Base-by-base conservation (phyloP, 345 rosid species). In the Dipteronia sinensis region DNA sequence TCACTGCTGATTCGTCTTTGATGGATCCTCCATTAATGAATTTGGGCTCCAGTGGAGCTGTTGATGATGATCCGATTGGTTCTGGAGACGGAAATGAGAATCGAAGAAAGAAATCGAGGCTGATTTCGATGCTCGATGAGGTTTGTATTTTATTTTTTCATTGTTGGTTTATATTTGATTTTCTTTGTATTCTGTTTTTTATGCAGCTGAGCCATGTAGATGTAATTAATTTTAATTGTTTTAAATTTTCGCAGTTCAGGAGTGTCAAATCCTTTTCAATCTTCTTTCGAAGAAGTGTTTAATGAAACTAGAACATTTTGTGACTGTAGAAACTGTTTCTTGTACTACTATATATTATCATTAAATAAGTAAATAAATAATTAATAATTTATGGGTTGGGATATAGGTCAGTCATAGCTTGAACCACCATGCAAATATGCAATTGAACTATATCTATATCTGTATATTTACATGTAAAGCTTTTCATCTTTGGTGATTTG, bases 91-190 rank as follows among this genome's bases (percentile, higher is more conserved):
- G 84, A 7, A 84, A 87, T 61, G 95, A 93, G 53, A 74, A 70
- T 77, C 77, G 93, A 9, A 81, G 92, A 77, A 91, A 87, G 76
- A 93, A 93, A 82, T 93, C 98, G 0, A 88, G 89, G 79, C 90
- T 95, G 16, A 85, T 93, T 62, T 88, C 92, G 27, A 83, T 95
- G 96, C 93, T 95, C 5, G 97, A 95, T 59, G 98, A 95, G 98
- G 98, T 95, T 85, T 77, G 61, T 29, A 42, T 42, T 42, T 42
- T 27, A 27, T 27, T 42, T 59, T n/a, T 49, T 23, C 25, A 4
- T 62, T 62, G 15, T 44, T 44, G 76, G 31, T 40, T 42, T 10
- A 9, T 49, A n/a, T 19, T 31, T 10, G 31, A 31, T 44, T 47
- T 34, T 38, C 23, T 64, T 5, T 44, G 15, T 0, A 1, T 59